Base-by-base conservation (phyloP, 768 basidiomycete species). In the Agaricus sinodeliciosus region DNA sequence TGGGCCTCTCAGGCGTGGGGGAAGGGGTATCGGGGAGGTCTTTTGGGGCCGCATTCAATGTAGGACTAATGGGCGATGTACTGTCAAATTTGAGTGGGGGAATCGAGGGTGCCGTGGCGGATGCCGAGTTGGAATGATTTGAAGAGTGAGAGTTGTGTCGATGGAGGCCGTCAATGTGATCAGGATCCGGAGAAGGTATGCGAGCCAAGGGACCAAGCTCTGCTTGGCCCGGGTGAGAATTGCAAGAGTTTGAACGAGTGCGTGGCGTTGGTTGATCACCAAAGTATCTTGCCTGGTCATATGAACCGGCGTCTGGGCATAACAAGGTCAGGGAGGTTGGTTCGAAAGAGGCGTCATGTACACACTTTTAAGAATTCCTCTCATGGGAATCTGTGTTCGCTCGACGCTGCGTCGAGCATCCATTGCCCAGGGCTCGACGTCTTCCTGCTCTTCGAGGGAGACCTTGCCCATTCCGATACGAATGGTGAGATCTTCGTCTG, bases 281-380 rank as follows among this genome's bases (percentile, higher is more conserved):
- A 45, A 79, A 67, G 60, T 77, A 84, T 37, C 62, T 54, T 48
- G 82, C 74, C 67, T 92, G 91, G 57, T 75, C 76, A 65, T 89
- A 92, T 19, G 69, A 74, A 0, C 74, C 76, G 9, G 88, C 86
- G 64, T 84, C 89, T 90, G 63, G 1, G 45, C 28, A 47, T 55
- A 25, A 54, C 35, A 7, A 19, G 27, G 31, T 44, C 8, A 25
- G 34, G 19, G 35, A 43, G 19, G 4, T 26, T 13, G 50, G 49
- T 43, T 47, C 18, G 49, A 51, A 54, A 31, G 43, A 34, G 55
- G 28, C 22, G 22, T 22, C 2, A 22, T 22, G 3, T 22, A 80
- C 85, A 65, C 67, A 90, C 90, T 68, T 74, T 97, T 99, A 57
- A 99, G 70, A 53, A 99, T 97, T 18, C 95, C 92, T 67, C 78